Evolutionary conservation across 2,329 filamentous ascomycete species (phyloP).

Genomic region (Neopestalotiopsis sp.): DNA sequence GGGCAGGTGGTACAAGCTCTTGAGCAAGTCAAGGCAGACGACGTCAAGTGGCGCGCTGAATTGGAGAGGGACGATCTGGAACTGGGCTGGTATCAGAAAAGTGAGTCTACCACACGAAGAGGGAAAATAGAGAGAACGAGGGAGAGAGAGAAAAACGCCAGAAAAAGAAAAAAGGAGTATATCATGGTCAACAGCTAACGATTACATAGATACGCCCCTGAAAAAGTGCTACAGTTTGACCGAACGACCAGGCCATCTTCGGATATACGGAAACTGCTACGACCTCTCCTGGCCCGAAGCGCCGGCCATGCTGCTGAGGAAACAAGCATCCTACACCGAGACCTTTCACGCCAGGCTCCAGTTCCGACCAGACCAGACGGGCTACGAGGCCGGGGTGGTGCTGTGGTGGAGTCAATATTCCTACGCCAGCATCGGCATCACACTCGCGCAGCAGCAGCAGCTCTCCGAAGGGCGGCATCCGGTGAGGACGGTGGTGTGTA

Average conservation of each 20-base stretch:
- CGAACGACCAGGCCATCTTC: slow-evolving; percentile 48
- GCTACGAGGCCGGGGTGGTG: slow-evolving; percentile 58
- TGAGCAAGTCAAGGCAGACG: slow-evolving; percentile 35
- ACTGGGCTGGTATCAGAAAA: slow-evolving; percentile 46
- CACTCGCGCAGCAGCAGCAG: slow-evolving; percentile 29
- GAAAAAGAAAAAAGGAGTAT: no score
- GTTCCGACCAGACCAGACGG: slow-evolving; percentile 48
- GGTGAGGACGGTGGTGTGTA: slow-evolving; percentile 24
- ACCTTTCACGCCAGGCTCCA: slow-evolving; percentile 49
- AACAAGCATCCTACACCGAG: slow-evolving; percentile 52
- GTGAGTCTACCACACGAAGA: slow-evolving; percentile 24
- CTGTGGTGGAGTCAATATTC: slow-evolving; percentile 59
- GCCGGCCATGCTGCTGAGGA: slow-evolving; percentile 59
- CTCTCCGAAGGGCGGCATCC: slow-evolving; percentile 16
- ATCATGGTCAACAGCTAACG: neutral
- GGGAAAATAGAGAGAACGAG: no score
- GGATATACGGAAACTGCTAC: slow-evolving; percentile 58
- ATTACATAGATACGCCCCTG: slow-evolving; percentile 50
- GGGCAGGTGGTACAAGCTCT: slow-evolving; percentile 26
- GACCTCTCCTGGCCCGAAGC: slow-evolving; percentile 54
- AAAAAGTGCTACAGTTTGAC: slow-evolving; percentile 52
- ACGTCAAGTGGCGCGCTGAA: slow-evolving; percentile 39
- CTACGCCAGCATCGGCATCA: slow-evolving; percentile 38
- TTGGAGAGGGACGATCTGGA: slow-evolving; percentile 38
- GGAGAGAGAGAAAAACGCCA: no score